These are phyloP conservation scores for Prunus yedoensis DNA, from an alignment of 331 rosid species.

Conservation along the genomic window DNA sequence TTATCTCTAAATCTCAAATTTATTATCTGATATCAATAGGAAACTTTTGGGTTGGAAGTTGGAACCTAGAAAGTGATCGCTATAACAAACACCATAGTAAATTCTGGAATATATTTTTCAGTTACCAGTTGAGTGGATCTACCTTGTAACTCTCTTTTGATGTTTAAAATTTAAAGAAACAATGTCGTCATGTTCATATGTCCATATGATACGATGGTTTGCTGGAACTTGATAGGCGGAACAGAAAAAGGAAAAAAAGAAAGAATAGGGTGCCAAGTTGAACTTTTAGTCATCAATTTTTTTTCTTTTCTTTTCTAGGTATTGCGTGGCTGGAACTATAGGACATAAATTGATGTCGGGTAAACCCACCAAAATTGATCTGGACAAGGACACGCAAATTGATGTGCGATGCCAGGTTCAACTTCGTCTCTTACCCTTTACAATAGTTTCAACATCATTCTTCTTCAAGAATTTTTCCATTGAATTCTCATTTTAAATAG, in stretches of 20 bases:
- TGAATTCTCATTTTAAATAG: background rate
- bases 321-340: conserved; percentile 78
- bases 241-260: too few relatives aligned
- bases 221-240: too few relatives aligned
- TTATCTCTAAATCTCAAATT: background rate
- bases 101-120: too few relatives aligned
- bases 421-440: conserved; percentile 17
- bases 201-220: background rate
- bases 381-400: conserved; percentile 64
- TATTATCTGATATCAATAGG: background rate
- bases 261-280: background rate
- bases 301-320: conserved; percentile 44
- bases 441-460: background rate
- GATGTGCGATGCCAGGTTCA: conserved; percentile 86
- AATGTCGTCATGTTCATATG: background rate
- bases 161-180: background rate
- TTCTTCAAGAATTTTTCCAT: background rate
- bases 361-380: conserved; percentile 65
- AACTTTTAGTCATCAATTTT: background rate
- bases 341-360: conserved; percentile 89
- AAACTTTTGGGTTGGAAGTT: background rate
- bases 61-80: too few relatives aligned
- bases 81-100: too few relatives aligned
- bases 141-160: background rate
- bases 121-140: background rate